Evolutionary conservation across 2,329 filamentous ascomycete genomes (phyloP).

Genomic region (Fusarium haematococcum): DNA sequence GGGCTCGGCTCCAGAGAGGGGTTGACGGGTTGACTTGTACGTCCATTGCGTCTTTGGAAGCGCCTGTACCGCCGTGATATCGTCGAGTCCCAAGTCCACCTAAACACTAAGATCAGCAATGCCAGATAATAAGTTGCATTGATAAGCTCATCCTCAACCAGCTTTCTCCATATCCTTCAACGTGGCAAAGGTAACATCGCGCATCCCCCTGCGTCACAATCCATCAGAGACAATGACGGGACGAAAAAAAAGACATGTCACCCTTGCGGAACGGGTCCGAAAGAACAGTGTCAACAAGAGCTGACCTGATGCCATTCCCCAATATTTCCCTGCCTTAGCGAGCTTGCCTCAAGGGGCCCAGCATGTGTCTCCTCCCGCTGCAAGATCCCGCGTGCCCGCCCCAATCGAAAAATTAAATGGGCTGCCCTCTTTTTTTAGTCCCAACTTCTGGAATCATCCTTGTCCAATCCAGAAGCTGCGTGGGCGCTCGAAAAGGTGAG

Average conservation of each 20-base stretch:
- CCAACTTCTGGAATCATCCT: conserved; percentile 17
- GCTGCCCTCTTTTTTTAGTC: neutral
- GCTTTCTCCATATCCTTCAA: conserved; percentile 21
- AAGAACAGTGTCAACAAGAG: conserved; percentile 5
- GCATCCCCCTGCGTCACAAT: conserved; percentile 5
- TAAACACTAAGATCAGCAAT: neutral
- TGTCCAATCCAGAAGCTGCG: conserved; percentile 2
- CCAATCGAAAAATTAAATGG: conserved; percentile 9
- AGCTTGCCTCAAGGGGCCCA: conserved; percentile 2
- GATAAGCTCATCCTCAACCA: neutral
- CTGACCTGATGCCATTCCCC: neutral
- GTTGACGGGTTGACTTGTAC: neutral
- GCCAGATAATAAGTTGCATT: neutral
- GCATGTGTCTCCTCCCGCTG: conserved; percentile 4
- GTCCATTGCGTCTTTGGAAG: neutral
- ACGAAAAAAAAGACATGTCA: neutral
- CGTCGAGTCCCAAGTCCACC: neutral
- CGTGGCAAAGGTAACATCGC: conserved; percentile 22
- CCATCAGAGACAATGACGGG: conserved; percentile 7
- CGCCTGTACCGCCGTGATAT: neutral
- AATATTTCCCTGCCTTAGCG: neutral
- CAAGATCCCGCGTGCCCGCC: conserved; percentile 29
- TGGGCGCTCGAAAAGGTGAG: conserved; percentile 29
- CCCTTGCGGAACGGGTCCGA: conserved; percentile 22
- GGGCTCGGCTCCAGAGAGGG: neutral